Evolutionary conservation across 306 rosid species (phyloP).

Genomic region (Styphnolobium japonicum): DNA sequence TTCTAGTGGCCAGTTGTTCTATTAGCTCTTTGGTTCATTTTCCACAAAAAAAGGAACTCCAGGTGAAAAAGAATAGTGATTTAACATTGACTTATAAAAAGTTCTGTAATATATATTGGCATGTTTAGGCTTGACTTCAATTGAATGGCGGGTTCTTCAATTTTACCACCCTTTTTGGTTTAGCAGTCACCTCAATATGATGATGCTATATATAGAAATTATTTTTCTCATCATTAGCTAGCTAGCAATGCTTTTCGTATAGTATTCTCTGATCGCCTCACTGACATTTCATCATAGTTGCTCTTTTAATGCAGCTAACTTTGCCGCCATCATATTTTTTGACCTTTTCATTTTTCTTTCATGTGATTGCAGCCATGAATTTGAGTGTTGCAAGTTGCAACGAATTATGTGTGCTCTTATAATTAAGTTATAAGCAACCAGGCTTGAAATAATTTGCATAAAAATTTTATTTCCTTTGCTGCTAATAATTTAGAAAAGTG

Average conservation of each 20-base stretch:
- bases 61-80: constrained; percentile 12
- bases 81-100: constrained; percentile 31
- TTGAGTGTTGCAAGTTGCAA: constrained; percentile 4
- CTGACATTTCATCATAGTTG: background rate
- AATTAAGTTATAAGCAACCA: background rate
- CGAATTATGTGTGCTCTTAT: background rate
- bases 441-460: background rate
- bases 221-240: constrained; percentile 37
- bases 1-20: constrained; percentile 11
- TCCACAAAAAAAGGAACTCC: constrained; percentile 9
- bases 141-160: background rate
- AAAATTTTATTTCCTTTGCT: background rate
- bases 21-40: background rate
- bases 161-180: constrained; percentile 1
- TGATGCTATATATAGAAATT: constrained; percentile 5
- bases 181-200: constrained; percentile 34
- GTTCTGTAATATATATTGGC: background rate
- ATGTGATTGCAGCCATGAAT: background rate
- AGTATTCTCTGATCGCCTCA: background rate
- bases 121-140: constrained; percentile 26
- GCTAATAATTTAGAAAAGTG: background rate
- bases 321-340: background rate
- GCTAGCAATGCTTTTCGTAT: background rate
- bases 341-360: background rate
- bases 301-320: constrained; percentile 1